Percentiles rank a stretch among this genome's conserved stretches.
Evolutionary conservation across 164 flowering plant genomes (phyloP).

Genomic region (Echeveria elegans): DNA sequence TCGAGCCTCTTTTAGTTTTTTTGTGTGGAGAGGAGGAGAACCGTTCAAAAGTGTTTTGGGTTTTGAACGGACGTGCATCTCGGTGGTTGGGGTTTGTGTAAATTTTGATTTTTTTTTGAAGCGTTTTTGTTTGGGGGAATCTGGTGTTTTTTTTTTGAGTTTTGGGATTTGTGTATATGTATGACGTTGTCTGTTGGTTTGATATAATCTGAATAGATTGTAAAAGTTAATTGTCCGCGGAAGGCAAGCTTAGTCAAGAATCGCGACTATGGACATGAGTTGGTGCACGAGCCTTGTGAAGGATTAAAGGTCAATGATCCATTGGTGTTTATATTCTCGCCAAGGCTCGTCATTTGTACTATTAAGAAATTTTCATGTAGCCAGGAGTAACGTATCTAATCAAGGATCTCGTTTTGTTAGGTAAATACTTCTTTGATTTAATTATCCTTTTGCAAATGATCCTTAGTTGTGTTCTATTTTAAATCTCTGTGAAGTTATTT

Average conservation of each 20-base stretch:
- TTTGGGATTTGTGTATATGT: background rate
- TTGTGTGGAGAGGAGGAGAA: too few relatives aligned
- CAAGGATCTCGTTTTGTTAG: background rate
- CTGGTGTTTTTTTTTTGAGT: background rate
- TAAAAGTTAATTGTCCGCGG: background rate
- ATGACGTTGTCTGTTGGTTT: background rate
- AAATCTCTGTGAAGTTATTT: background rate
- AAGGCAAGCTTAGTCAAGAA: background rate
- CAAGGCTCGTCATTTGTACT: background rate
- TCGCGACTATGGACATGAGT: background rate
- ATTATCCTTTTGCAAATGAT: background rate
- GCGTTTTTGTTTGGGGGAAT: background rate
- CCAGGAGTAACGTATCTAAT: too few relatives aligned
- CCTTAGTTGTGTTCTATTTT: background rate
- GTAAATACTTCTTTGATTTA: background rate
- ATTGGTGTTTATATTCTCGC: conserved; percentile 1
- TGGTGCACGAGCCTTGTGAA: conserved; percentile 5
- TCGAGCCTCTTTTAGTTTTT: background rate
- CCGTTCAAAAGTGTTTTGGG: background rate
- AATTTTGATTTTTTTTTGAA: background rate
- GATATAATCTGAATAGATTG: background rate
- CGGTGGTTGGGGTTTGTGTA: background rate
- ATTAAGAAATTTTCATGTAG: background rate
- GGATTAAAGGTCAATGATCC: conserved; percentile 4
- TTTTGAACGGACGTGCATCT: conserved; percentile 3